These are phyloP conservation scores for Flaveria bidentis DNA, from an alignment of 129 eudicot species.

Conservation along the genomic window DNA sequence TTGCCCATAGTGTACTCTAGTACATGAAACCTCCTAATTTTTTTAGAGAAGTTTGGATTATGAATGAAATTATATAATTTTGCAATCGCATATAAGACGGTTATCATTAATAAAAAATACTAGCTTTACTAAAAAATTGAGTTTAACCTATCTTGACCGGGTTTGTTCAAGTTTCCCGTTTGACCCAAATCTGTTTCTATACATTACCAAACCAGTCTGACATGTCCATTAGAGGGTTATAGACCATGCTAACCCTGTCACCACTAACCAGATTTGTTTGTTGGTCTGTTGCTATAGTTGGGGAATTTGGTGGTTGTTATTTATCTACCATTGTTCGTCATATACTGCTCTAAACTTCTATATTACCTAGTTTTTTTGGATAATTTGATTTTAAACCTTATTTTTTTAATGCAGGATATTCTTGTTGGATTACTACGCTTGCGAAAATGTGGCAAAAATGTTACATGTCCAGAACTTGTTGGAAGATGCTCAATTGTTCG, in stretches of 20 bases:
- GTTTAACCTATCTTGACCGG: background rate
- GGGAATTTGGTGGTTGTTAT: constrained; percentile 9
- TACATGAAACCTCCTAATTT: background rate
- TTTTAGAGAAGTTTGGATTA: background rate
- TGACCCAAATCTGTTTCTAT: background rate
- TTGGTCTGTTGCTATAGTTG: background rate
- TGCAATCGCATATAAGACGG: background rate
- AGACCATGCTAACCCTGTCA: background rate
- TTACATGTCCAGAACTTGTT: constrained; percentile 83
- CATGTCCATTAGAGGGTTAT: background rate
- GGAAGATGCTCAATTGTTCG: constrained; percentile 96
- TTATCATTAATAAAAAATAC: background rate
- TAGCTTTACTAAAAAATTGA: background rate
- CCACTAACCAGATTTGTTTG: background rate
- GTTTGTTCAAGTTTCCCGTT: background rate
- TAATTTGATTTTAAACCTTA: constrained; percentile 1
- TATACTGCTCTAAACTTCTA: background rate
- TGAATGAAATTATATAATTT: background rate
- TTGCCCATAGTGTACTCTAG: background rate
- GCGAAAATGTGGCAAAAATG: constrained; percentile 80
- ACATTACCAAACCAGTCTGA: background rate
- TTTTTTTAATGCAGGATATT: constrained; percentile 58
- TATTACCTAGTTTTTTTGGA: background rate
- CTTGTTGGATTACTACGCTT: constrained; percentile 89
- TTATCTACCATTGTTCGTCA: background rate